Evolutionary conservation across 2,329 filamentous ascomycete genomes (phyloP).

Genomic region (Ilyonectria sp.): DNA sequence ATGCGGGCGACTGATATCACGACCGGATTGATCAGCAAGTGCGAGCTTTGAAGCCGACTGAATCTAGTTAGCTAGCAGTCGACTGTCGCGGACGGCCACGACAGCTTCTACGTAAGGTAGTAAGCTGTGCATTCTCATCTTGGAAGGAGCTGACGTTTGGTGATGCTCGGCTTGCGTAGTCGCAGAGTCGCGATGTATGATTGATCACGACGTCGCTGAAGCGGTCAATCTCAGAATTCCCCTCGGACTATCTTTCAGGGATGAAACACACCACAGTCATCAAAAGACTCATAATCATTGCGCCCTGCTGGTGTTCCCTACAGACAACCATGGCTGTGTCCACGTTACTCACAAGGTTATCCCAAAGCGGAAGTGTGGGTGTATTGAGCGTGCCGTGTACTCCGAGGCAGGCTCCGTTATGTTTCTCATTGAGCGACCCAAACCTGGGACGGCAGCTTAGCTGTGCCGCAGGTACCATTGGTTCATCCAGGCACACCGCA

Average conservation of each 20-base stretch:
- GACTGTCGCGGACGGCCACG: slow-evolving; percentile 5
- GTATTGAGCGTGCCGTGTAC: background rate
- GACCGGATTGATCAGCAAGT: background rate
- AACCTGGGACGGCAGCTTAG: too few relatives aligned
- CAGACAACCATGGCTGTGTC: slow-evolving; percentile 7
- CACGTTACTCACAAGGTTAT: slow-evolving; percentile 3
- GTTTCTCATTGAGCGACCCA: background rate
- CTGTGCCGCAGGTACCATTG: background rate
- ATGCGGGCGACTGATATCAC: slow-evolving; percentile 7
- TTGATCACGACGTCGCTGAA: background rate
- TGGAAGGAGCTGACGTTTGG: background rate
- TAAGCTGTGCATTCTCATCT: background rate
- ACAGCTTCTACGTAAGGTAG: slow-evolving; percentile 17
- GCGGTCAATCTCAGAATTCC: background rate
- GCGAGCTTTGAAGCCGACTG: background rate
- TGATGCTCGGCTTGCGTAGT: background rate
- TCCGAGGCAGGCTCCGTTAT: background rate
- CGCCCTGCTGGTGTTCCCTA: slow-evolving; percentile 5
- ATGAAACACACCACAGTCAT: slow-evolving; percentile 2
- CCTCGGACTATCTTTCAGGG: background rate
- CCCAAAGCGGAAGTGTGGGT: slow-evolving; percentile 7
- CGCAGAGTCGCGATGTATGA: background rate
- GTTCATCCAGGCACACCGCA: slow-evolving; percentile 1
- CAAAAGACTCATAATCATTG: background rate
- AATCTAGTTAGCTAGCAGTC: background rate